Evolutionary conservation across 495 filamentous ascomycete species (phyloP).

Genomic region (Recurvomyces mirabilis): DNA sequence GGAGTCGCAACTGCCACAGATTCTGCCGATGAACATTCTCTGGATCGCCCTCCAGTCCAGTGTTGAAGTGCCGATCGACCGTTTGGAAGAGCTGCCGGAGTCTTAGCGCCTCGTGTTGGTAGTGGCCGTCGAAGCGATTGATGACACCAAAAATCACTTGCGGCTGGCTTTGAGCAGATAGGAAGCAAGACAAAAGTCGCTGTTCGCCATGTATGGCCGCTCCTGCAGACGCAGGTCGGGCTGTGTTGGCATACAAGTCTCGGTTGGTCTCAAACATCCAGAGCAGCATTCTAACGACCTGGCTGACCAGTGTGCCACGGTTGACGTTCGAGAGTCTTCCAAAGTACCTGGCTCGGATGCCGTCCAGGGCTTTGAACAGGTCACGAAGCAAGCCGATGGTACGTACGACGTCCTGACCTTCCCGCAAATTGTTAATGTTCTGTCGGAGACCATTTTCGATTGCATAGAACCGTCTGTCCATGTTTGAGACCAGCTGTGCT

Average conservation of each 20-base stretch:
- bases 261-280: conserved; percentile 1
- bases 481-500: conserved; percentile 1
- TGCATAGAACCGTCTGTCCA: neutral
- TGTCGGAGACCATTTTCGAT: neutral
- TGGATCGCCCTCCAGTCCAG: no score
- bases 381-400: neutral
- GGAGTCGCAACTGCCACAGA: no score
- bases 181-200: conserved; percentile 7
- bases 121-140: no score
- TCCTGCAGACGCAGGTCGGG: conserved; percentile 7
- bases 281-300: conserved; percentile 4
- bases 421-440: neutral
- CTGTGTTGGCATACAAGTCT: conserved; percentile 6
- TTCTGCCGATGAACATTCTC: no score
- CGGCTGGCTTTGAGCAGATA: conserved; percentile 2
- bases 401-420: conserved; percentile 3
- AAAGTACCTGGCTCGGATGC: conserved; percentile 1
- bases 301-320: neutral
- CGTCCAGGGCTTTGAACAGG: conserved; percentile 6
- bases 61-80: no score
- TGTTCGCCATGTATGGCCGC: neutral
- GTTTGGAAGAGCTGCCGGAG: no score
- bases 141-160: no score
- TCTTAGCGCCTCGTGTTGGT: no score
- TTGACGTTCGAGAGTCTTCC: neutral